Evolutionary conservation across 148 eudicot genomes (phyloP).

Genomic region (Diospyros lotus): DNA sequence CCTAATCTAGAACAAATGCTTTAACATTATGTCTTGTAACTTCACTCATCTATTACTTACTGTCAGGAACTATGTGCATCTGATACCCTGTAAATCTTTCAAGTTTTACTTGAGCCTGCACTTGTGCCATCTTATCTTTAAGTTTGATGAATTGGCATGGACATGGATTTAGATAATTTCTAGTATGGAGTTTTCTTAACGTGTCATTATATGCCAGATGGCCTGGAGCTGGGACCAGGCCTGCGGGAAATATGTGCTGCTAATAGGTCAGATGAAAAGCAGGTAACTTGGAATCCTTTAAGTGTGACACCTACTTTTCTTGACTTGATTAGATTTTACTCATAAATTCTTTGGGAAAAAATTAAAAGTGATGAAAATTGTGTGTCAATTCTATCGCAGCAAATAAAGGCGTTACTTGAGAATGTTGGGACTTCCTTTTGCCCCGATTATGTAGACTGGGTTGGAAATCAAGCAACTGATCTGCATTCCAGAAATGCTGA

Average conservation of each 20-base stretch:
- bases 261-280: constrained; percentile 82
- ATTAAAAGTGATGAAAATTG: neutral
- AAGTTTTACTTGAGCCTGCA: neutral
- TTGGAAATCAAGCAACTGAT: constrained; percentile 52
- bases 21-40: no score
- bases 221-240: constrained; percentile 61
- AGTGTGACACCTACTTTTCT: neutral
- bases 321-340: neutral
- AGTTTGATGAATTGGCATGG: neutral
- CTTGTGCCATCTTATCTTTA: neutral
- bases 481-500: constrained; percentile 57
- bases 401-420: constrained; percentile 86
- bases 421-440: constrained; percentile 76
- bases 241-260: constrained; percentile 83
- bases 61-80: neutral
- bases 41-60: no score
- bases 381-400: constrained; percentile 41
- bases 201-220: constrained; percentile 31
- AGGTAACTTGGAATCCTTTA: constrained; percentile 40
- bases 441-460: constrained; percentile 74
- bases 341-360: neutral
- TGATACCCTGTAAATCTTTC: neutral
- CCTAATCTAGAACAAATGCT: no score
- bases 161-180: neutral
- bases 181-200: constrained; percentile 13